phyloP scores from a whole-genome alignment of 1,284 basidiomycete species.

The Irpex sp. region DNA sequence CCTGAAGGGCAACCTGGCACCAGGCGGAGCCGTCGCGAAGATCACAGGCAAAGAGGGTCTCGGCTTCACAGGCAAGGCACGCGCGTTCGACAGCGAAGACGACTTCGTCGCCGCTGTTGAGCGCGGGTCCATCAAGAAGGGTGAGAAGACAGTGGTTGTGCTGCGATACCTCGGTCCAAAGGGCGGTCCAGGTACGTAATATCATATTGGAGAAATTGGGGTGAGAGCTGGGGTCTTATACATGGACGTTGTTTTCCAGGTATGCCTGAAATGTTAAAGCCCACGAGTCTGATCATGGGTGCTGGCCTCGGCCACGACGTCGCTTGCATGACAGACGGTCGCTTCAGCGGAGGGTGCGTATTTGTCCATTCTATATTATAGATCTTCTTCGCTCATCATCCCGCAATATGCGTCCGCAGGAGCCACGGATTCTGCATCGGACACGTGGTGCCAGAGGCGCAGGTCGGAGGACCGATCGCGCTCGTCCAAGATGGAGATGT shows the following conservation, averaged over 20 bases:
- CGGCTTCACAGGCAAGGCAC: constrained; percentile 79
- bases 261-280: constrained; percentile 96
- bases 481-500: constrained; percentile 86
- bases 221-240: neutral
- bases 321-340: constrained; percentile 89
- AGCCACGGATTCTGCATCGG: constrained; percentile 86
- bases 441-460: constrained; percentile 89
- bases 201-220: neutral
- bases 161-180: constrained; percentile 87
- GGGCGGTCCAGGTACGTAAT: constrained; percentile 75
- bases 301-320: constrained; percentile 90
- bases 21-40: constrained; percentile 91
- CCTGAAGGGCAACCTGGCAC: constrained; percentile 84
- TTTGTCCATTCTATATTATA: neutral
- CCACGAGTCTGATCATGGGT: constrained; percentile 88
- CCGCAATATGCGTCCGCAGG: constrained; percentile 2
- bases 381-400: neutral
- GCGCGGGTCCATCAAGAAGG: constrained; percentile 75
- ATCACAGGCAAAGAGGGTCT: constrained; percentile 93
- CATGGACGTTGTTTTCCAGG: constrained; percentile 37
- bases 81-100: constrained; percentile 82
- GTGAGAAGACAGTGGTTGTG: constrained; percentile 89
- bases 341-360: constrained; percentile 88
- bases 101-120: constrained; percentile 82
- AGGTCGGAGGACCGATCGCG: constrained; percentile 88